Conservation (phyloP, 2,329 filamentous ascomycete genomes). For the Trichoderma gracile region DNA sequence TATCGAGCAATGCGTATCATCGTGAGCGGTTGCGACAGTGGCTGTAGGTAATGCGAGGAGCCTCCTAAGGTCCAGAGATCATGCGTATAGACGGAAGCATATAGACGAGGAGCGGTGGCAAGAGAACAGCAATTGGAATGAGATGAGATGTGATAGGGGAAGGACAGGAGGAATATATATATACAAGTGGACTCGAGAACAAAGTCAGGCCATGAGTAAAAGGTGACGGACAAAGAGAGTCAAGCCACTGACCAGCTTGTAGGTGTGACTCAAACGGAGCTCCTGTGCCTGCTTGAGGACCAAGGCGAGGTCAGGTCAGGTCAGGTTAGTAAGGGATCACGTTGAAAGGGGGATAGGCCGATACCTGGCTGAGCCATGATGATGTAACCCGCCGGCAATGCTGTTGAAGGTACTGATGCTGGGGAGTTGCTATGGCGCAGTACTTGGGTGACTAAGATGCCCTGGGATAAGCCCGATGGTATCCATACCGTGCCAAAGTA, state of each 20-base stretch:
- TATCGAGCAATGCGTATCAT: slow-evolving; percentile 18
- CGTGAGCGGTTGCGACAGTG: slow-evolving; percentile 8
- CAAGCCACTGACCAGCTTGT: slow-evolving; percentile 14
- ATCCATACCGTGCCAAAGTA: too few species aligned
- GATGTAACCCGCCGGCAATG: background rate
- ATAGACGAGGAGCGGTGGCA: background rate
- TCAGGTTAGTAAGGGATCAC: background rate
- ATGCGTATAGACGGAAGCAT: background rate
- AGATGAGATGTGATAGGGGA: background rate
- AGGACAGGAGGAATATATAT: background rate
- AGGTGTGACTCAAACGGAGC: slow-evolving; percentile 12
- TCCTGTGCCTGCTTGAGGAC: background rate
- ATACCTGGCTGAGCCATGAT: background rate
- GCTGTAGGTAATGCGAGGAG: slow-evolving; percentile 1
- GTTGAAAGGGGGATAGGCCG: background rate
- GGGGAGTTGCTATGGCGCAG: too few species aligned
- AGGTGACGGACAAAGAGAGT: background rate
- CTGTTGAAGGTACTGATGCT: too few species aligned
- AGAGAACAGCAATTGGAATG: background rate
- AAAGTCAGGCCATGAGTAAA: slow-evolving; percentile 10
- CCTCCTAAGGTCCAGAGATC: slow-evolving; percentile 1
- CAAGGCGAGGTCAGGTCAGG: too few species aligned
- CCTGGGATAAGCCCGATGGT: too few species aligned
- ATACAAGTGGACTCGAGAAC: background rate
- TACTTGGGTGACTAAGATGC: background rate